Evolutionary conservation across 2,329 filamentous ascomycete genomes (phyloP).

Genomic region (Colletotrichum sublineola): DNA sequence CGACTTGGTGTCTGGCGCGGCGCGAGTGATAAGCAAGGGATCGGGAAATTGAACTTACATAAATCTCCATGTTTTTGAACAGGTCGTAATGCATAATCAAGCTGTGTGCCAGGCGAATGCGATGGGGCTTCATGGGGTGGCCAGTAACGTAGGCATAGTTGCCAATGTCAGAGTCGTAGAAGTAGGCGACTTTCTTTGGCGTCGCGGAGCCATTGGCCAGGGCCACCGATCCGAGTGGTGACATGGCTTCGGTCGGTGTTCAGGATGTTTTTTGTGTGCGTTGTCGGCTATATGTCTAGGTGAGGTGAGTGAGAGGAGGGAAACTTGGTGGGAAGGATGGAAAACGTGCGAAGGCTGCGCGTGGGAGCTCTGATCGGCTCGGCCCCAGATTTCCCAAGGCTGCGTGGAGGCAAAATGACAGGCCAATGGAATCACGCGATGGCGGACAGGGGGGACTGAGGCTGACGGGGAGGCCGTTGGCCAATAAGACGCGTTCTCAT

Average conservation of each 20-base stretch:
- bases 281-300: conserved; percentile 11
- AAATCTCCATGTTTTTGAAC: conserved; percentile 97
- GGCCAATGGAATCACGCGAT: conserved; percentile 21
- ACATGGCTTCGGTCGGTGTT: conserved; percentile 38
- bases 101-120: conserved; percentile 93
- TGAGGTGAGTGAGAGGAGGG: neutral
- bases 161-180: conserved; percentile 98
- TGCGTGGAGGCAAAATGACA: conserved; percentile 22
- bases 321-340: conserved; percentile 32
- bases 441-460: conserved; percentile 20
- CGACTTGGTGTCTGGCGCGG: neutral
- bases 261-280: neutral
- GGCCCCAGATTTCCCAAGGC: conserved; percentile 43
- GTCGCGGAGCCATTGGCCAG: conserved; percentile 58
- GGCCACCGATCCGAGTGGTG: conserved; percentile 58
- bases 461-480: conserved; percentile 9
- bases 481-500: neutral
- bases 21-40: conserved; percentile 47
- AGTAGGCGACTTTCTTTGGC: conserved; percentile 92
- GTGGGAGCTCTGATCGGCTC: conserved; percentile 41
- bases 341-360: conserved; percentile 38
- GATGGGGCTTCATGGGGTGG: conserved; percentile 99
- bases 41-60: conserved; percentile 71
- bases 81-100: conserved; percentile 96
- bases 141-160: conserved; percentile 98